These are phyloP conservation scores for Aspergillus ruber DNA, from an alignment of 2,329 filamentous ascomycete genomes.

Conservation along the genomic window DNA sequence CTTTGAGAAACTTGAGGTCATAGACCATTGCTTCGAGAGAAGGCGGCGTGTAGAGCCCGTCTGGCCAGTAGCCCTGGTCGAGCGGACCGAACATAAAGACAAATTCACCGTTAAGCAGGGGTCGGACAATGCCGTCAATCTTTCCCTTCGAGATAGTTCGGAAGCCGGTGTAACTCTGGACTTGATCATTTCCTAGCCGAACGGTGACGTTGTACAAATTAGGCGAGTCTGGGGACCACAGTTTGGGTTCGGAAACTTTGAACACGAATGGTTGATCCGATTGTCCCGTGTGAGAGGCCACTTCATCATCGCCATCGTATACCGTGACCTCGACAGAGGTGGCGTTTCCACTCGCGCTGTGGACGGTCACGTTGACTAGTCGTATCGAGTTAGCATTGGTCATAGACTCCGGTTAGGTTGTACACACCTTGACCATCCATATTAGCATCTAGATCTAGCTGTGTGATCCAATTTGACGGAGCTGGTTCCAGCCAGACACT, in stretches of 20 bases:
- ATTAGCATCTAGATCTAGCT: constrained; percentile 54
- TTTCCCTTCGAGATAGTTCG: constrained; percentile 54
- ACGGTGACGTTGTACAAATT: constrained; percentile 60
- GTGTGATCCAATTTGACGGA: constrained; percentile 51
- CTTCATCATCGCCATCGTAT: constrained; percentile 27
- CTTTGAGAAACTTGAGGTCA: constrained; percentile 59
- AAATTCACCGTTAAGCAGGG: constrained; percentile 62
- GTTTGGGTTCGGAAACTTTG: constrained; percentile 46
- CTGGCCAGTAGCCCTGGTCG: constrained; percentile 67
- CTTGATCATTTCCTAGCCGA: constrained; percentile 45
- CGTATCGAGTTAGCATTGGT: constrained; percentile 2
- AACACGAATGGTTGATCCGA: constrained; percentile 52
- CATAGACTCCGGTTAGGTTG: not conserved
- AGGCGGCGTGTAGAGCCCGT: constrained; percentile 61
- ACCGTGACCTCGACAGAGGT: constrained; percentile 35
- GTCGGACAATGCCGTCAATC: constrained; percentile 54
- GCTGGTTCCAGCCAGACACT: constrained; percentile 64
- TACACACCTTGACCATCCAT: constrained; percentile 48
- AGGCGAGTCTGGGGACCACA: constrained; percentile 61
- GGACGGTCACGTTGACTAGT: constrained; percentile 51
- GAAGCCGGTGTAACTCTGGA: constrained; percentile 64
- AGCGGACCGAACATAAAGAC: constrained; percentile 62
- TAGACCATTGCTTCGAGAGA: constrained; percentile 62
- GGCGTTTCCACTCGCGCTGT: constrained; percentile 36
- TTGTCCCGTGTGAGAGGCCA: constrained; percentile 41